Base-by-base conservation (phyloP, 2,329 filamentous ascomycete species). In the Pseudogymnoascus sp. region DNA sequence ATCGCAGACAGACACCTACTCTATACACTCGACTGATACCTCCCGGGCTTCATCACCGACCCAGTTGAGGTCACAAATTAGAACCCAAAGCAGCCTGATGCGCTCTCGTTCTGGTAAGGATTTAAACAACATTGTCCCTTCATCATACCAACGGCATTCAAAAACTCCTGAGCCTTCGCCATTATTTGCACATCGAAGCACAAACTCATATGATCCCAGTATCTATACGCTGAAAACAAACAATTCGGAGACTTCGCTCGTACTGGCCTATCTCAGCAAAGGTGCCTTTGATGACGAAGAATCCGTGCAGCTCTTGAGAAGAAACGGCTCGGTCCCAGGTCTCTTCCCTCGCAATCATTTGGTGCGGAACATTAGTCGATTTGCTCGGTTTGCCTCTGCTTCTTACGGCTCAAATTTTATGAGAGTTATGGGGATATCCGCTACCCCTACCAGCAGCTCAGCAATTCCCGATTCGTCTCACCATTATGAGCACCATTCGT, bases 311-410 rank as follows among this genome's bases (percentile, higher is more conserved):
- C 60, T 60, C n/a, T 61, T 74, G n/a, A 68, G 67, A 31, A 66
- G 69, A 31, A 82, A 82, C 1, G 85, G 85, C 0, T 78, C 76
- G 57, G 78, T 87, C 1, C 79, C 82, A 35, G 83, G 83, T 0
- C 79, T 84, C 60, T 88, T 87, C 61, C 86, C 86, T 0, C 74
- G 77, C 4, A 80, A 79, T 33, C 85, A 87, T 67, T 76, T 88
- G 7, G 76, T 87, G 9, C 78, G 80, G 33, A 88, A 87, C 69
- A 83, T 88, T 23, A 82, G 82, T 2, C 78, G 86, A 36, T 88
- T 87, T 66, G 86, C 88, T 76, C 80, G 83, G 2, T 88, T 87
- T 69, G 85, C 86, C 1, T 87, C 86, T 1, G 86, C 86, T 0
- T 84, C 84, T 0, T 88, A 89, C 64, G 86, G 86, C 0, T 84